phyloP scores from a whole-genome alignment of 768 basidiomycete genomes.

The Suillus subalutaceus region DNA sequence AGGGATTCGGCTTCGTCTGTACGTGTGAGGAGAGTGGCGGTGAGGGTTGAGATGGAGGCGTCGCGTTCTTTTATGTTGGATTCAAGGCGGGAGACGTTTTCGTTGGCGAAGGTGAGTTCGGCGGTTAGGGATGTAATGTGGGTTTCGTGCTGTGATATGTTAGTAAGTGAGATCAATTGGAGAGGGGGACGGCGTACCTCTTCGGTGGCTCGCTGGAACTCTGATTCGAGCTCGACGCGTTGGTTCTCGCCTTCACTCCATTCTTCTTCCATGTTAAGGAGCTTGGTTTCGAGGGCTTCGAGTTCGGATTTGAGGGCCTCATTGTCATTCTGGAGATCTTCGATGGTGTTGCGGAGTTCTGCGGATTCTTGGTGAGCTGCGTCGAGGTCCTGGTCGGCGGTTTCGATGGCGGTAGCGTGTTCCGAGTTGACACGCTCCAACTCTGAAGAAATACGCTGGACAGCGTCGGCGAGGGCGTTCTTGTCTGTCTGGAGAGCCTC shows the following conservation, averaged over 20 bases:
- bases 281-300: conserved; percentile 44
- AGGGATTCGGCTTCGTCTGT: conserved; percentile 57
- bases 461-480: conserved; percentile 43
- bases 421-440: conserved; percentile 54
- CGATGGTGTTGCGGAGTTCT: background rate
- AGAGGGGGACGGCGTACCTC: conserved; percentile 42
- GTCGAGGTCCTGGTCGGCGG: conserved; percentile 42
- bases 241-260: conserved; percentile 60
- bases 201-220: conserved; percentile 53
- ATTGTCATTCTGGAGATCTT: background rate
- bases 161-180: background rate
- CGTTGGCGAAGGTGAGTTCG: conserved; percentile 57
- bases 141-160: conserved; percentile 48
- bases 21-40: conserved; percentile 46
- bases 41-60: conserved; percentile 52
- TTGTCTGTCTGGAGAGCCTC: conserved; percentile 50
- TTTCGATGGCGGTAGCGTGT: conserved; percentile 35
- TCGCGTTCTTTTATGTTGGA: conserved; percentile 60
- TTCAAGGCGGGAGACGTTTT: conserved; percentile 58
- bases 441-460: conserved; percentile 14
- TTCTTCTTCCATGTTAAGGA: conserved; percentile 52
- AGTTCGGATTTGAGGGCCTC: conserved; percentile 20
- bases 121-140: conserved; percentile 53
- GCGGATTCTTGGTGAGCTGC: conserved; percentile 6
- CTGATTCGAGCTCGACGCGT: conserved; percentile 55